phyloP scores from a whole-genome alignment of 228 moss, liverwort and hornwort species.

The Sphagnum magellanicum region DNA sequence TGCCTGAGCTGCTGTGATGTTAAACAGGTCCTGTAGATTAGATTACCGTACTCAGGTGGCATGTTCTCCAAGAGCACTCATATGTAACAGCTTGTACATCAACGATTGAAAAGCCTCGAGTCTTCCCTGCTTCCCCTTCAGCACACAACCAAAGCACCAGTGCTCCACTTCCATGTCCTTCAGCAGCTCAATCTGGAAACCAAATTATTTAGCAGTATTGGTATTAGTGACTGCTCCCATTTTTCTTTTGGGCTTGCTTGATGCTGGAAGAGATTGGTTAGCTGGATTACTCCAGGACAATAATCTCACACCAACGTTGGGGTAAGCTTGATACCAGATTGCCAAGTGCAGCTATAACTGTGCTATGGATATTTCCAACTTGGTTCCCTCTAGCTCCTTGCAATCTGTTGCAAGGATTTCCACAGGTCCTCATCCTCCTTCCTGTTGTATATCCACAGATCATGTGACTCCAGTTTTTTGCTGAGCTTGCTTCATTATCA shows the following conservation, averaged over 20 bases:
- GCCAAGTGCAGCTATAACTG: conserved; percentile 66
- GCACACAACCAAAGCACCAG: conserved; percentile 54
- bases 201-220: background rate
- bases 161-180: conserved; percentile 59
- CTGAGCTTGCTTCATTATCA: conserved; percentile 16
- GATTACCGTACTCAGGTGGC: too few species aligned
- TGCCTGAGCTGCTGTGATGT: too few species aligned
- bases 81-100: too few species aligned
- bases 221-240: conserved; percentile 4
- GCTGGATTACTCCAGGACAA: conserved; percentile 29
- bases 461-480: conserved; percentile 12
- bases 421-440: conserved; percentile 1
- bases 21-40: too few species aligned
- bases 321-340: conserved; percentile 65
- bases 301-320: conserved; percentile 51
- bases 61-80: too few species aligned
- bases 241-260: conserved; percentile 1
- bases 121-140: conserved; percentile 30
- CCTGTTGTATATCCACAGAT: background rate
- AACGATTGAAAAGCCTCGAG: conserved; percentile 6
- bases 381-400: conserved; percentile 5
- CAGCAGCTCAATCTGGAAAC: conserved; percentile 1
- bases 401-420: background rate
- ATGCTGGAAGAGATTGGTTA: conserved; percentile 34
- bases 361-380: conserved; percentile 24